Conservation (phyloP, 441 rosid species). For the Isatis lusitanica region DNA sequence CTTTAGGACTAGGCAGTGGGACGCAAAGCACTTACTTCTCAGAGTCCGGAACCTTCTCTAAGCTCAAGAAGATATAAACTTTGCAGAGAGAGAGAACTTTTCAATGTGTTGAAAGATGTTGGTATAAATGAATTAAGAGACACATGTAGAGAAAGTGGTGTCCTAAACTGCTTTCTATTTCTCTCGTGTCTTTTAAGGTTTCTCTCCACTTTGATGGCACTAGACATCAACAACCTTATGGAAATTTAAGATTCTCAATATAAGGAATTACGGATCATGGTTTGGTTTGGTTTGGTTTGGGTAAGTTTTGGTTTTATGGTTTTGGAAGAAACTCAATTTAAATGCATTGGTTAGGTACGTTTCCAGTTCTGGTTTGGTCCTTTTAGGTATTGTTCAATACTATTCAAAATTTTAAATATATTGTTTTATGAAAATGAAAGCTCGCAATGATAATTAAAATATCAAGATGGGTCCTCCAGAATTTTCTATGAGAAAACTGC, state of each 20-base stretch:
- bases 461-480: constrained; percentile 1
- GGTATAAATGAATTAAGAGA: not conserved
- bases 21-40: constrained; percentile 95
- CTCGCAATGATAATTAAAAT: not conserved
- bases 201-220: not conserved
- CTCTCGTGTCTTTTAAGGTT: not conserved
- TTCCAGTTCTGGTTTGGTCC: not conserved
- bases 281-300: not conserved
- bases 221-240: not conserved
- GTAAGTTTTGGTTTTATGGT: not conserved
- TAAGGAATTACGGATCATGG: too few species aligned
- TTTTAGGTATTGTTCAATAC: not conserved
- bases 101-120: not conserved
- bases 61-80: constrained; percentile 68
- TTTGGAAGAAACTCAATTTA: not conserved
- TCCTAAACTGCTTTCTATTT: constrained; percentile 1
- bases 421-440: not conserved
- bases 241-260: not conserved
- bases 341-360: not conserved
- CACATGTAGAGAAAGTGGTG: not conserved
- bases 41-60: constrained; percentile 87
- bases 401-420: not conserved
- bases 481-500: not conserved
- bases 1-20: constrained; percentile 81
- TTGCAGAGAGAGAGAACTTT: not conserved